Conservation (phyloP, 2,329 filamentous ascomycete genomes). For the Colletotrichum salicis region DNA sequence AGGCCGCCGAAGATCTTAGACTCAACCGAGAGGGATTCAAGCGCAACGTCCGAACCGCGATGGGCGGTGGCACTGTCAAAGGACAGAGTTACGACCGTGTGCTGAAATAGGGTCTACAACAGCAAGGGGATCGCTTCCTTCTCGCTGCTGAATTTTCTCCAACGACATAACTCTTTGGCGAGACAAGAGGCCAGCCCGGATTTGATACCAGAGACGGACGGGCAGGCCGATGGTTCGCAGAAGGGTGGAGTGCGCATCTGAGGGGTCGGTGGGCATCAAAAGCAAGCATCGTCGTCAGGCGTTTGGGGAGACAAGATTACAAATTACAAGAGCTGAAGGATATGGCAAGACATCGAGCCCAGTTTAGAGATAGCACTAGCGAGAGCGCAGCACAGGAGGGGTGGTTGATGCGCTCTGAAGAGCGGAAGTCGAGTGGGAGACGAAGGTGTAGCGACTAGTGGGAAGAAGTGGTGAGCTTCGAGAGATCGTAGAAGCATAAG, state of each 20-base stretch:
- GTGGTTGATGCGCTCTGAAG: neutral
- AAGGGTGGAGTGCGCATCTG: slow-evolving; percentile 16
- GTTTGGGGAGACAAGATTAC: slow-evolving; percentile 30
- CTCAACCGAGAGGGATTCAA: slow-evolving; percentile 89
- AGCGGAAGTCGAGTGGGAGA: neutral
- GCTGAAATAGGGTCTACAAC: slow-evolving; percentile 61
- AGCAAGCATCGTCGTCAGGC: slow-evolving; percentile 34
- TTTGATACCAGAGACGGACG: neutral
- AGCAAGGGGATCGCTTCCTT: neutral
- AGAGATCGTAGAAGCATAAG: neutral
- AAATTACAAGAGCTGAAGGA: slow-evolving; percentile 13
- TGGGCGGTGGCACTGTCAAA: slow-evolving; percentile 82
- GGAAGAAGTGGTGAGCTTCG: neutral
- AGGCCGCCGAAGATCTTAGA: slow-evolving; percentile 92
- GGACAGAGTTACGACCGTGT: slow-evolving; percentile 82
- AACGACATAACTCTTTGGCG: neutral
- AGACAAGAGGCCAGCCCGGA: neutral
- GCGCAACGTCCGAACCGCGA: slow-evolving; percentile 85
- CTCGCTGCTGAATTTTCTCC: neutral
- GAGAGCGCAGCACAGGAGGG: neutral
- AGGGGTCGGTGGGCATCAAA: slow-evolving; percentile 25
- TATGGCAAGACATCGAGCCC: slow-evolving; percentile 9
- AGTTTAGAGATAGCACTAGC: neutral
- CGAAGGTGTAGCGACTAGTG: neutral
- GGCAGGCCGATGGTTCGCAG: slow-evolving; percentile 8